Evolutionary conservation across 305 asterid genomes (phyloP), one percentile per base, ranked within the genome.

Genomic region (Caryopteris hybrid): DNA sequence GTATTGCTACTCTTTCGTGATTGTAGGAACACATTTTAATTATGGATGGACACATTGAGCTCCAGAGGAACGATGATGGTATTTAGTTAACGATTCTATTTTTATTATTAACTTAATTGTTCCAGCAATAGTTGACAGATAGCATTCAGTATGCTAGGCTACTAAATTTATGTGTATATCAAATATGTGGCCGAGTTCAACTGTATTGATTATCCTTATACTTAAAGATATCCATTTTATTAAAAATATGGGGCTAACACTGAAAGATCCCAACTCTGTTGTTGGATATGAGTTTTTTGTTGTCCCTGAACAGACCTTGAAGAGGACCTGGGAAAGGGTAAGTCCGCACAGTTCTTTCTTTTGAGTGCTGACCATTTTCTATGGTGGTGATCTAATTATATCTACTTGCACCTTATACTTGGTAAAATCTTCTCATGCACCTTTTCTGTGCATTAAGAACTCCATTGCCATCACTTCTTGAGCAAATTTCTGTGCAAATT

Each of bases 261-360:
- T 87, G 31, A 25, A 4, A 1, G 31, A 25, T 25, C 31, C 31
- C 54, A 46, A 83, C 77, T 84, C 97, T 2, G 88, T 90, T 27
- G 87, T 90, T 47, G 97, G 95, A 69, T 8, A 36, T 80, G 95
- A 73, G 95, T 93, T 72, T n/a, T 76, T 90, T 34, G 97, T 90
- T 42, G 96, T 90, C 69, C 95, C 85, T 51, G 95, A 90, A 70
- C 88, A 50, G 88, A 25, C 2, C 31, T 25, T 25, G 31, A 66
- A 77, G 97, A 88, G 75, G 95, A 90, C 69, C 93, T 90, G 63
- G 95, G 97, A 78, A 90, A 87, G 83, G 31, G 31, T 25, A 25
- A 25, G 96, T 95, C 23, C 62, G 56, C 31, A 21, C 41, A 3
- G 45, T 61, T 66, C 57, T 71, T 11, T 34, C 38, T 53, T 27